Evolutionary conservation across 2,329 filamentous ascomycete genomes (phyloP), one percentile per base, ranked within the genome.

Genomic region (Raffaelea albimanens): DNA sequence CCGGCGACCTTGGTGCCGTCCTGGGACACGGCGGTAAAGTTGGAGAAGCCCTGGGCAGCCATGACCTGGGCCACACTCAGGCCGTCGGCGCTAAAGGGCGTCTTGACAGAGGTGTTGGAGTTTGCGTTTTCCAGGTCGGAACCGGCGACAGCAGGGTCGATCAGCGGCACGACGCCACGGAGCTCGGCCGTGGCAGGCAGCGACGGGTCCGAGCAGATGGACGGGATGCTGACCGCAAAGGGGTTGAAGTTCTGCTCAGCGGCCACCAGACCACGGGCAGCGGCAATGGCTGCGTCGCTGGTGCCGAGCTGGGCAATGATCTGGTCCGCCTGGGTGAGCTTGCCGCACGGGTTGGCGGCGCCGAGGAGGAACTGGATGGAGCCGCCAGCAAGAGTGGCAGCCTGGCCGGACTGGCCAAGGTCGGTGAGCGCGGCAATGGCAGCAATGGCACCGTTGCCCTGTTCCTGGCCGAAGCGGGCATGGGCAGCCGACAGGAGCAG

Each of bases 41-140:
- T 79, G 53, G 69, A 68, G 58, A 85, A 82, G 13, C 82, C 82
- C 48, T 80, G 72, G 20, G 74, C 75, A 43, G 63, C 65, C 64
- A 83, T 71, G 50, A 86, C 64, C 49, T 85, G 72, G 20, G 83
- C 82, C 23, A 85, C 76, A 52, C 78, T 83, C 55, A 82, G 61
- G n/a, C 82, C 81, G 45, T 61, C 62, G 14, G 80, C 79, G 40
- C 70, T 62, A 42, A 85, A 77, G 3, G 82, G 79, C 3, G 63
- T 69, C 18, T 59, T 59, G 41, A 73, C 59, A 4, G 76, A 82
- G 21, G 62, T 62, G 2, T 63, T 65, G 16, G 80, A 78, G 60
- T 82, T 76, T 51, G 75, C 73, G 52, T 84, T 85, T 59, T 79
- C 76, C 11, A 67, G 56, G 47, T 72, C 78, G 20, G 76, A 66